Evolutionary conservation across 495 filamentous ascomycete genomes (phyloP).

Genomic region (Xylaria cubensis): DNA sequence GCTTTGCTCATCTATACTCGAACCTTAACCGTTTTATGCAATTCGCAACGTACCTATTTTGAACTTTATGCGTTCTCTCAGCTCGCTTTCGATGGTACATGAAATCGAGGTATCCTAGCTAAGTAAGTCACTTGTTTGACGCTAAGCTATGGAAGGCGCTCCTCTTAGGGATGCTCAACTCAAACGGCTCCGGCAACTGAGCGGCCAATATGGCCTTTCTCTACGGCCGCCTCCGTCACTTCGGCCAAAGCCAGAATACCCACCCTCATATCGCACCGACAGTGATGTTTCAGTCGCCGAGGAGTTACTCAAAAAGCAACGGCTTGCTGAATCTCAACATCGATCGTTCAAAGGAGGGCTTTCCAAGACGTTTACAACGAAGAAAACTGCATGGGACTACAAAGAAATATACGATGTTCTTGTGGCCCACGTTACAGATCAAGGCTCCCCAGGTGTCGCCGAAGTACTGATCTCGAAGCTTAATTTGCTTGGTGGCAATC

Average conservation of each 20-base stretch:
- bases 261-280: constrained; percentile 41
- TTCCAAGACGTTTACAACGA: constrained; percentile 52
- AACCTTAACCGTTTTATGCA: background rate
- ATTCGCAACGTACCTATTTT: background rate
- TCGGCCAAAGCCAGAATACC: constrained; percentile 35
- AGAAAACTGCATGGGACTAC: constrained; percentile 54
- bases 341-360: constrained; percentile 45
- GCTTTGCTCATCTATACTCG: constrained; percentile 9
- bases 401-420: constrained; percentile 55
- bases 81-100: background rate
- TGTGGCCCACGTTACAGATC: constrained; percentile 47
- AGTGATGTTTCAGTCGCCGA: constrained; percentile 52
- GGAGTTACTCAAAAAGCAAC: constrained; percentile 52
- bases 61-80: background rate
- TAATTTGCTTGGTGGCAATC: constrained; percentile 47
- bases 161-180: constrained; percentile 40
- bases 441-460: constrained; percentile 53
- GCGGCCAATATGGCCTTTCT: constrained; percentile 45
- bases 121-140: constrained; percentile 9
- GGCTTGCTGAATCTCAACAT: constrained; percentile 38
- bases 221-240: constrained; percentile 32
- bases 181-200: constrained; percentile 46
- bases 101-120: background rate
- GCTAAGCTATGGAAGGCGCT: constrained; percentile 31
- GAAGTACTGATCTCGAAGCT: constrained; percentile 55